Base-by-base conservation (phyloP, 139 green algal species). In the Asterochloris erici region DNA sequence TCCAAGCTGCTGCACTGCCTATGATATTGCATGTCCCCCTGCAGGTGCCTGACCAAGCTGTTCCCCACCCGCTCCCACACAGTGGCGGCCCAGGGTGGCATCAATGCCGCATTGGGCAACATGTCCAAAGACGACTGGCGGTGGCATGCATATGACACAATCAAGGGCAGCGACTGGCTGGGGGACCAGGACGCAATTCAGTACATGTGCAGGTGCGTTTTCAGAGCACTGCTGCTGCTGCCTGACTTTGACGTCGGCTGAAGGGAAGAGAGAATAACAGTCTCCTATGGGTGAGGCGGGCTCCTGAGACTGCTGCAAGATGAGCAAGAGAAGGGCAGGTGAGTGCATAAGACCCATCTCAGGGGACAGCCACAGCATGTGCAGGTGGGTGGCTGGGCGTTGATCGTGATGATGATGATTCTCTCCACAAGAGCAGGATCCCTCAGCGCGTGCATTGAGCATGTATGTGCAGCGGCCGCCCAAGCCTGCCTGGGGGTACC, bases 81-180 rank as follows among this genome's bases (percentile, higher is more conserved):
- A 2, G 97, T 99, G 10, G 97, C 97, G 23, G 97, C 97, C 0
- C 97, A 99, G 90, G 95, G 95, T 19, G 97, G 97, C 78, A 99
- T 99, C 90, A 99, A 99, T 87, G 97, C 97, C 10, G 97, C 97
- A 0, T 91, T 99, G 12, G 97, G 94, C 68, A 99, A 99, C 91
- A 99, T 99, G 97, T 93, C 90, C 38, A 78, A 96, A 83, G 97
- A 99, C 78, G 95, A 99, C 88, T 99, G 97, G 97, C 87, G 97
- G 24, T 99, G 97, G 97, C 97, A 99, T 83, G 97, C 97, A 15
- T 99, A 99, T 83, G 97, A 99, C 87, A 99, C 97, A 0, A 93
- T 99, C 86, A 99, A 99, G 91, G 97, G 97, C 83, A 95, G 88
- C 76, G 97, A 99, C 91, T 99, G 97, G 97, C 89, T 99, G 14